Base-by-base conservation (phyloP, 2,329 filamentous ascomycete species). In the Talaromyces sp. region DNA sequence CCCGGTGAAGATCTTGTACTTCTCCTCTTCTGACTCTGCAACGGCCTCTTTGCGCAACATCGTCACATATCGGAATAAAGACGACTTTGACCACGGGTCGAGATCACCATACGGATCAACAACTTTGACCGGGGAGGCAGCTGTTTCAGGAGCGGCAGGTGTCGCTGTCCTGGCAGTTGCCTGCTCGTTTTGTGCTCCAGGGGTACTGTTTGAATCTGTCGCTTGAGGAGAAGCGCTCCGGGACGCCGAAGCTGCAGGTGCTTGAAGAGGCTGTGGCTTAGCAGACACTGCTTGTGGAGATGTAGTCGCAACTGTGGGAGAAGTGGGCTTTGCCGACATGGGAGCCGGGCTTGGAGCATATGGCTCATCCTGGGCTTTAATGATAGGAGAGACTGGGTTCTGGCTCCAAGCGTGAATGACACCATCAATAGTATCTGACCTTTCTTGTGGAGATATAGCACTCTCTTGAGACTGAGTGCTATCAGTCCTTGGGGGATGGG, bases 41-140 rank as follows among this genome's bases (percentile, higher is more conserved):
- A 77, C 75, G 34, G 81, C 79, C 70, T 87, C 85, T 61, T 81
- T 79, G 58, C 81, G 80, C 27, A 87, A 75, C 83, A 86, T 86
- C 3, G 78, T 76, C 34, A 85, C 81, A 69, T 83, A 87, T 49
- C 84, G 78, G 59, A 83, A 81, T 58, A 87, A 72, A 29, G 85
- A 86, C 1, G 83, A 83, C 68, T 80, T 83, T 68, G 82, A 86
- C 82, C 85, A 86, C 2, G 83, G 81, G 67, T 85, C 83, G n/a
- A 87, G 76, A 68, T 85, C 84, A 27, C 78, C 79, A 65, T 82
- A 82, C 5, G 82, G 82, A 68, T 85, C 80, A 25, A 60, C 77
- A 65, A 63, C 47, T 45, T 70, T 73, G 17, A 68, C 58, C 31
- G 68, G 59, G 15, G 65, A 43, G 2, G 36, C 43, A 25, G 51